These are phyloP conservation scores for Apiospora rasikravindrae DNA, from an alignment of 2,329 filamentous ascomycete genomes.

Conservation along the genomic window DNA sequence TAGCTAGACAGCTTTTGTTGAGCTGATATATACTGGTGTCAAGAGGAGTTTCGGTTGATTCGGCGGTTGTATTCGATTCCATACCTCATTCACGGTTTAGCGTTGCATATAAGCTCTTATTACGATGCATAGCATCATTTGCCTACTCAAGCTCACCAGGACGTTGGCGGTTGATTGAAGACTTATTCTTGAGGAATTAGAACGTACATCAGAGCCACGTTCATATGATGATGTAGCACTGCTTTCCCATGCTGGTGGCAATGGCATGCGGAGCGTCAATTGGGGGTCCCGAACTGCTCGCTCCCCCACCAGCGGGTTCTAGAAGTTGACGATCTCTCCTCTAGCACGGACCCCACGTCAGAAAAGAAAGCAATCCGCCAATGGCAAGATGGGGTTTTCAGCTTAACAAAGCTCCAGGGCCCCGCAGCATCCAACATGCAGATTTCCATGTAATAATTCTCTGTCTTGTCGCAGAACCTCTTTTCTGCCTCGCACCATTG, in stretches of 20 bases:
- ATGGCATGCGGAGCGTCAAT: neutral
- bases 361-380: neutral
- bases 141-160: neutral
- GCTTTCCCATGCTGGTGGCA: neutral
- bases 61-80: conserved; percentile 4
- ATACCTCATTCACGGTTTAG: neutral
- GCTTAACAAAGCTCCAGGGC: conserved; percentile 1
- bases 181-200: neutral
- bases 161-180: neutral
- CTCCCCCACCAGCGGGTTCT: conserved; percentile 1
- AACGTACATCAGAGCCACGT: conserved; percentile 2
- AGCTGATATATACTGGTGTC: neutral
- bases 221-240: neutral
- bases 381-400: conserved; percentile 5
- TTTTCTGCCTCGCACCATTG: conserved; percentile 22
- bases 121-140: neutral
- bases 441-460: neutral
- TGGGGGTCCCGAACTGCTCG: neutral
- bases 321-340: neutral
- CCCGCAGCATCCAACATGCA: conserved; percentile 9
- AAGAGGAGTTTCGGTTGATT: conserved; percentile 11
- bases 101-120: neutral
- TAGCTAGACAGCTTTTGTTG: conserved; percentile 25
- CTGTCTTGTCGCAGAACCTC: neutral
- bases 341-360: conserved; percentile 6